Conservation (phyloP, 495 filamentous ascomycete genomes). For the Annulohypoxylon nitens region DNA sequence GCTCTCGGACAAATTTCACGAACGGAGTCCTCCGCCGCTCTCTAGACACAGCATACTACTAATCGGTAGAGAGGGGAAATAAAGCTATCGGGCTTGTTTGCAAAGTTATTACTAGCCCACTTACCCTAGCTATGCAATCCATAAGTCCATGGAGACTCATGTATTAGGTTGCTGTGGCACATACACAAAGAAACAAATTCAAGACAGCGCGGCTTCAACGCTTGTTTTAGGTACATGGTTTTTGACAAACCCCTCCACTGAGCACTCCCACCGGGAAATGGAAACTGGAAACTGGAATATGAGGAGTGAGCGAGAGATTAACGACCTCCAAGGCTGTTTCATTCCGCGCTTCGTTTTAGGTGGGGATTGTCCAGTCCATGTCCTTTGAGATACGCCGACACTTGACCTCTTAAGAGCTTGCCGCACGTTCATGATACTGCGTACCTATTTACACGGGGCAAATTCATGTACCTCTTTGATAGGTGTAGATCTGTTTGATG, state of each 20-base stretch:
- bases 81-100: constrained; percentile 35
- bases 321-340: constrained; percentile 13
- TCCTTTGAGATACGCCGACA: constrained; percentile 11
- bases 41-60: background rate
- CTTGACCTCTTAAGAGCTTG: constrained; percentile 4
- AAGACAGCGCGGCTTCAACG: constrained; percentile 34
- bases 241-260: constrained; percentile 11
- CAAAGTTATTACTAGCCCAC: constrained; percentile 26
- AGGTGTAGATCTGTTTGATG: constrained; percentile 5
- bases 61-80: background rate
- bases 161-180: constrained; percentile 38
- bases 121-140: constrained; percentile 21
- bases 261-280: constrained; percentile 9
- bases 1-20: constrained; percentile 31
- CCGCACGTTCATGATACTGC: background rate
- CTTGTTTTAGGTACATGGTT: constrained; percentile 24
- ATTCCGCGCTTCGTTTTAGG: constrained; percentile 24
- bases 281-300: background rate
- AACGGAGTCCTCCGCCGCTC: constrained; percentile 34
- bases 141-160: constrained; percentile 5
- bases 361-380: constrained; percentile 8
- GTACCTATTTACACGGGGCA: background rate
- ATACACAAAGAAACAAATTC: constrained; percentile 41
- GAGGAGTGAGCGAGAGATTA: constrained; percentile 10
- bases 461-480: constrained; percentile 6